Percentiles rank a stretch among this genome's conserved stretches.
phyloP scores from a whole-genome alignment of 2,329 filamentous ascomycete species.

The Rutstroemia sp. region DNA sequence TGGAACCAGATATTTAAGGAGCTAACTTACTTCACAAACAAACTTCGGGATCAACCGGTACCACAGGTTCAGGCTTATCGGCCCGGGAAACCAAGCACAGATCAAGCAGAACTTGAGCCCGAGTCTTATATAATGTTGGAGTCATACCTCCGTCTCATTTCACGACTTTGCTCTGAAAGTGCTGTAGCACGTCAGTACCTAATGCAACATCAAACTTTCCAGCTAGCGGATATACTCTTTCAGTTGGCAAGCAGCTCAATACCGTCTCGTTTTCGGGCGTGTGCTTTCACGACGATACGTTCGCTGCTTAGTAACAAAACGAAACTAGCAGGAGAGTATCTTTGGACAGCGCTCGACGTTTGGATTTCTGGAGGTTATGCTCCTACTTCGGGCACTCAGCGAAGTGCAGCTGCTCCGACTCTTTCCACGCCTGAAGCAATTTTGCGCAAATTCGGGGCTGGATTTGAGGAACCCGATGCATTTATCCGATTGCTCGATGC shows the following conservation, averaged over 20 bases:
- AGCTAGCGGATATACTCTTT: conserved; percentile 67
- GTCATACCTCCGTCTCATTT: conserved; percentile 82
- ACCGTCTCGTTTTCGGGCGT: conserved; percentile 70
- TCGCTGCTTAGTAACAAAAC: conserved; percentile 71
- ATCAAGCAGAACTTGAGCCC: conserved; percentile 72
- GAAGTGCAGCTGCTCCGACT: conserved; percentile 19
- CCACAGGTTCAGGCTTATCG: conserved; percentile 48
- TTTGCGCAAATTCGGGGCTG: conserved; percentile 65
- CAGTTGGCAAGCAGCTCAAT: conserved; percentile 72
- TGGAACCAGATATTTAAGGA: conserved; percentile 93
- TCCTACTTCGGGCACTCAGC: conserved; percentile 36
- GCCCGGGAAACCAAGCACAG: conserved; percentile 51
- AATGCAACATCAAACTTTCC: conserved; percentile 55
- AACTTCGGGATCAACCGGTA: conserved; percentile 65
- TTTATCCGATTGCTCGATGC: conserved; percentile 72
- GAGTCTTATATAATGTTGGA: conserved; percentile 97
- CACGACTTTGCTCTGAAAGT: conserved; percentile 73
- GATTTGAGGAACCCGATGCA: conserved; percentile 78
- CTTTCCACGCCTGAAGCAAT: conserved; percentile 52
- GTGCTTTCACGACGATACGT: conserved; percentile 71
- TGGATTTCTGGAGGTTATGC: conserved; percentile 63
- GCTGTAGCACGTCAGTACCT: conserved; percentile 66
- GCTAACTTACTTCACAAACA: conserved; percentile 73
- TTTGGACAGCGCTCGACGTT: conserved; percentile 76
- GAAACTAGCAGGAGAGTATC: conserved; percentile 54